phyloP scores from a whole-genome alignment of 441 rosid species.

The Bruguiera hainesii region DNA sequence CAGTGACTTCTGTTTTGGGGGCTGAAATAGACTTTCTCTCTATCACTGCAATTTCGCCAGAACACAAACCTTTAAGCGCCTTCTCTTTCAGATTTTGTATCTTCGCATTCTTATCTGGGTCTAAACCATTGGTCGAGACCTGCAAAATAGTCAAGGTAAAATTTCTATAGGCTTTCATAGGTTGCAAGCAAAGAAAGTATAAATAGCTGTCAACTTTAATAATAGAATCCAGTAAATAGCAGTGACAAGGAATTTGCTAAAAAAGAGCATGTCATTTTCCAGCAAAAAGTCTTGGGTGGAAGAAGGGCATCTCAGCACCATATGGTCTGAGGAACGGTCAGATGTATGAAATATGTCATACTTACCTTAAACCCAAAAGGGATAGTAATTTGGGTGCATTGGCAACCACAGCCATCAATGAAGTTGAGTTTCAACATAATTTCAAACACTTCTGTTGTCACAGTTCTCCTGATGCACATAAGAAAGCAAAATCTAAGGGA shows the following conservation, averaged over 20 bases:
- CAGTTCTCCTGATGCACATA: conserved; percentile 65
- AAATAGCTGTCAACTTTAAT: not conserved
- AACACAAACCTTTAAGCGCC: conserved; percentile 45
- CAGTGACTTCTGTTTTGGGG: conserved; percentile 53
- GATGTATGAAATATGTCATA: not conserved
- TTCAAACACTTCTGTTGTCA: conserved; percentile 52
- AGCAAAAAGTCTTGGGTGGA: not conserved
- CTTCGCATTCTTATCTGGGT: conserved; percentile 39
- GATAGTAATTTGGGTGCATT: conserved; percentile 46
- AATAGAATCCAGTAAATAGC: not conserved
- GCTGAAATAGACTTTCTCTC: conserved; percentile 41
- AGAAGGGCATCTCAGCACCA: too few relatives aligned
- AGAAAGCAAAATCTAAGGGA: conserved; percentile 13
- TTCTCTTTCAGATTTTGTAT: conserved; percentile 47
- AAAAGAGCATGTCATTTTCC: not conserved
- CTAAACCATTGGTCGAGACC: conserved; percentile 38
- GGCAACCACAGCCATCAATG: conserved; percentile 78
- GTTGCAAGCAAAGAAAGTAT: not conserved
- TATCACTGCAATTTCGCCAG: conserved; percentile 53
- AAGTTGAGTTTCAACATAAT: conserved; percentile 65
- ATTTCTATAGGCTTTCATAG: conserved; percentile 2
- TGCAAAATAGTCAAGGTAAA: conserved; percentile 21
- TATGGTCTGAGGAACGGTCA: too few relatives aligned
- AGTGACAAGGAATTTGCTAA: not conserved
- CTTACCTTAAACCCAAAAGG: conserved; percentile 73